These are phyloP conservation scores for Claviceps sorghi DNA, from an alignment of 2,329 filamentous ascomycete species.

Conservation along the genomic window DNA sequence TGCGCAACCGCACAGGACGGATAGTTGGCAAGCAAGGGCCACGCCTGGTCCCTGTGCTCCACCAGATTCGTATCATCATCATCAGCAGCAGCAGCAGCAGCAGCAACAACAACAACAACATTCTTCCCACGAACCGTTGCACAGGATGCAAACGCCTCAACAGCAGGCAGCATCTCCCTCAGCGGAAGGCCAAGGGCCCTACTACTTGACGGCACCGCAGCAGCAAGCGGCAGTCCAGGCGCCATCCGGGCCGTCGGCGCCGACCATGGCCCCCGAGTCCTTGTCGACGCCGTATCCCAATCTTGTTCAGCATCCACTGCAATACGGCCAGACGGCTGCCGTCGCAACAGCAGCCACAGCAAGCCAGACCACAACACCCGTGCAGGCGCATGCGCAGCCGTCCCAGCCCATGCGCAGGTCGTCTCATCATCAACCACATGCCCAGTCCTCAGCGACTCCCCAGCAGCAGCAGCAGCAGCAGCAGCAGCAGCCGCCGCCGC, in stretches of 20 bases:
- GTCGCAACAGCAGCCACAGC: conserved; percentile 21
- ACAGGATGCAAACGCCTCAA: conserved; percentile 17
- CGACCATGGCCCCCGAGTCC: conserved; percentile 26
- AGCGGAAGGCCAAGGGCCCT: conserved; percentile 39
- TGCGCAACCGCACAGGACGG: conserved; percentile 30
- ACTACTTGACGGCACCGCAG: conserved; percentile 38
- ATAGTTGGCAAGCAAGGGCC: conserved; percentile 34
- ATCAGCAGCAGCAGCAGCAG: conserved; percentile 14
- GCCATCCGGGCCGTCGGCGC: conserved; percentile 23
- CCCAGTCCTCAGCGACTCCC: conserved; percentile 16
- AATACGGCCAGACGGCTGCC: conserved; percentile 30
- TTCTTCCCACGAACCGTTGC: conserved; percentile 12
- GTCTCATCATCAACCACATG: conserved; percentile 15
- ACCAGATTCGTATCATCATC: conserved; percentile 15
- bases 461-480: conserved; percentile 9
- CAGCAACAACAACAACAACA: conserved; percentile 13
- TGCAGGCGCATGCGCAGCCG: conserved; percentile 15
- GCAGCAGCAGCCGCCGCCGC: conserved; percentile 18
- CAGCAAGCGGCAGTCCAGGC: conserved; percentile 10
- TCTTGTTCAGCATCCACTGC: conserved; percentile 30
- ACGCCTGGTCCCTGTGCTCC: conserved; percentile 25
- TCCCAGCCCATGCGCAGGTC: conserved; percentile 6
- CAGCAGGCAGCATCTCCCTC: conserved; percentile 15
- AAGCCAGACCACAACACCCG: conserved; percentile 19
- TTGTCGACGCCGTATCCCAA: conserved; percentile 37